Percentiles rank a stretch among this genome's conserved stretches.
Evolutionary conservation across 371 early-diverging fungal species (phyloP).

Genomic region (Mortierella sp.): DNA sequence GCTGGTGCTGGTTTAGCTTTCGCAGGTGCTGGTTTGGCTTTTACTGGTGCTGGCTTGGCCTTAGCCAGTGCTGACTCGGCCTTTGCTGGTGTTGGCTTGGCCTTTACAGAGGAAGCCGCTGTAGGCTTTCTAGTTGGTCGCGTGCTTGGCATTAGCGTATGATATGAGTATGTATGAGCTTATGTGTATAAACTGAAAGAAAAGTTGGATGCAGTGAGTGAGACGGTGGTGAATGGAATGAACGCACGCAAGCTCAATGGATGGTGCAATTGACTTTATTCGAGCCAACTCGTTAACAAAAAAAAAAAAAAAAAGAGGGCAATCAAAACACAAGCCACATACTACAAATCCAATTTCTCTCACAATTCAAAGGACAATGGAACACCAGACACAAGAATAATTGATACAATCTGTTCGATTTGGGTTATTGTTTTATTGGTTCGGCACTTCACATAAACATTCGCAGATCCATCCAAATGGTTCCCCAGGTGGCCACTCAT

Average conservation of each 20-base stretch:
- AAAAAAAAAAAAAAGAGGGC: too few relatives aligned
- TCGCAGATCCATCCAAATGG: constrained; percentile 16
- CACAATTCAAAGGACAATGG: neutral
- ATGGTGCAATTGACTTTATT: too few relatives aligned
- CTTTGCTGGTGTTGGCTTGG: constrained; percentile 21
- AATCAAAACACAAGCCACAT: constrained; percentile 24
- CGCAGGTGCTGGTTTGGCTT: neutral
- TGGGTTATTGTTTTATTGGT: constrained; percentile 16
- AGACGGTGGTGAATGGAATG: neutral
- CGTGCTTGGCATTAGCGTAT: constrained; percentile 26
- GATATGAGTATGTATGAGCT: neutral
- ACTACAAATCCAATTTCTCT: neutral
- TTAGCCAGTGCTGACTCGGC: neutral
- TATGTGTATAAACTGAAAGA: neutral
- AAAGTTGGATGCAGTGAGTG: neutral
- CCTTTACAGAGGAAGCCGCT: neutral
- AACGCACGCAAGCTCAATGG: neutral
- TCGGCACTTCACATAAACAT: constrained; percentile 24
- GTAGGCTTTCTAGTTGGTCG: constrained; percentile 34
- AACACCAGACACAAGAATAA: neutral
- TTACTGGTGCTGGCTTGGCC: constrained; percentile 16
- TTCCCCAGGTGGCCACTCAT: constrained; percentile 10
- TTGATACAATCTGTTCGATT: constrained; percentile 31
- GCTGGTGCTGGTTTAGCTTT: constrained; percentile 16
- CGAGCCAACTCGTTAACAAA: constrained; percentile 1